Conservation (phyloP, 768 basidiomycete genomes). For the Russula virescens region DNA sequence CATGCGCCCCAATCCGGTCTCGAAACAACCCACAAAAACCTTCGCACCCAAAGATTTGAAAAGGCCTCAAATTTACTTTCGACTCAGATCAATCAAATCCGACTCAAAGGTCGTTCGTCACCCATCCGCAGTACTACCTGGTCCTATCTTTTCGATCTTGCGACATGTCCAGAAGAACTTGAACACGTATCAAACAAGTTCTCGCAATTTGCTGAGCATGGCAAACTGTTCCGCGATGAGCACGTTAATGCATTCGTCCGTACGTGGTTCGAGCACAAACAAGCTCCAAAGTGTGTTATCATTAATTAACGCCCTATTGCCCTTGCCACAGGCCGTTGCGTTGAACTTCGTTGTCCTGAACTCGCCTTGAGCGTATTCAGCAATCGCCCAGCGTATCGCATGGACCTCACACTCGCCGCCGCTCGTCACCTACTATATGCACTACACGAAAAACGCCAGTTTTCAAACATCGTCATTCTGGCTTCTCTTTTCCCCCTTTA, state of each 20-base stretch:
- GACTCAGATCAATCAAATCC: not conserved
- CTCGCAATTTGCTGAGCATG: constrained; percentile 14
- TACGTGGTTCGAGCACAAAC: constrained; percentile 4
- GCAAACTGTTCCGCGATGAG: constrained; percentile 13
- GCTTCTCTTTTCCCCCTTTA: constrained; percentile 52
- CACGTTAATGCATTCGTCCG: constrained; percentile 18
- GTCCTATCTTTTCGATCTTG: constrained; percentile 23
- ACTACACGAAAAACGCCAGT: constrained; percentile 42
- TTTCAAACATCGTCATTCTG: constrained; percentile 45
- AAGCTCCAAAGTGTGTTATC: not conserved
- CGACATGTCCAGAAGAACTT: constrained; percentile 17
- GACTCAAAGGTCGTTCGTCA: not conserved
- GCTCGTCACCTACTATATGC: constrained; percentile 56
- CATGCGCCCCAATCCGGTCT: not conserved
- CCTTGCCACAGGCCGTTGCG: constrained; percentile 48
- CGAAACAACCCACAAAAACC: not conserved
- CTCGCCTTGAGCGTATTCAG: constrained; percentile 58
- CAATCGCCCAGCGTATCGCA: constrained; percentile 54
- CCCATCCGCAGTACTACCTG: constrained; percentile 21
- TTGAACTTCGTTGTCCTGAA: constrained; percentile 47
- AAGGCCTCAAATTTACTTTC: constrained; percentile 11
- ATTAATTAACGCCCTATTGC: not conserved
- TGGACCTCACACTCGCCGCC: constrained; percentile 43
- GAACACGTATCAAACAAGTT: constrained; percentile 12
- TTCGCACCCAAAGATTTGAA: constrained; percentile 16